A percentile compares a stretch with the other conserved stretches of the same genome.
Conservation (phyloP, 2,329 filamentous ascomycete species). For the Fusarium mexicanum region DNA sequence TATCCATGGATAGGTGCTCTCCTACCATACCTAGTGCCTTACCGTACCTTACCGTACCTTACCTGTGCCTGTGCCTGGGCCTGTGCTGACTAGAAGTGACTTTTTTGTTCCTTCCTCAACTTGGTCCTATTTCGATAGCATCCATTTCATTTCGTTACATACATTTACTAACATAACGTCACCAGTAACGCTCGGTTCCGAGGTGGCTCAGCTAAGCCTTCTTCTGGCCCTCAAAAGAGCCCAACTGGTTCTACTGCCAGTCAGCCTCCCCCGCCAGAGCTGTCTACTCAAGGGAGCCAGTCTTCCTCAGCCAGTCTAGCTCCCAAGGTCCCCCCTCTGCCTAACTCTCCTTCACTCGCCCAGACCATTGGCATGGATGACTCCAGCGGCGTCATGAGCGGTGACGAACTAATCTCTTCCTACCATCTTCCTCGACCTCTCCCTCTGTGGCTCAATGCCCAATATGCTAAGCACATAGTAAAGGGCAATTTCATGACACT, state of each 20-base stretch:
- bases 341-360: conserved; percentile 70
- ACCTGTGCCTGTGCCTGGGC: background rate
- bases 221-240: conserved; percentile 62
- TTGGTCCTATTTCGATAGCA: background rate
- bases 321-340: conserved; percentile 69
- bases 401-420: conserved; percentile 65
- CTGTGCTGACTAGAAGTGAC: background rate
- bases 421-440: conserved; percentile 73
- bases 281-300: conserved; percentile 58
- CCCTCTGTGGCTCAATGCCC: conserved; percentile 76
- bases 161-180: conserved; percentile 40
- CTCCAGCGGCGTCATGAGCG: conserved; percentile 57
- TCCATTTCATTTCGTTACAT: background rate
- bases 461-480: conserved; percentile 86
- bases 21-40: background rate
- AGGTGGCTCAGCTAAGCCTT: conserved; percentile 62
- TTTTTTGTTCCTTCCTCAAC: conserved; percentile 12
- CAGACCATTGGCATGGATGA: conserved; percentile 76
- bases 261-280: conserved; percentile 60
- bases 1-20: background rate
- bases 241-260: conserved; percentile 59
- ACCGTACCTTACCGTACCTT: background rate
- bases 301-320: conserved; percentile 62
- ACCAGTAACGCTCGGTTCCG: conserved; percentile 67
- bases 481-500: conserved; percentile 99